Percentiles rank a stretch among this genome's conserved stretches.
These are phyloP conservation scores for barrel medic (Medicago truncatula) DNA, from an alignment of 306 rosid genomes.

Conservation along the genomic window DNA sequence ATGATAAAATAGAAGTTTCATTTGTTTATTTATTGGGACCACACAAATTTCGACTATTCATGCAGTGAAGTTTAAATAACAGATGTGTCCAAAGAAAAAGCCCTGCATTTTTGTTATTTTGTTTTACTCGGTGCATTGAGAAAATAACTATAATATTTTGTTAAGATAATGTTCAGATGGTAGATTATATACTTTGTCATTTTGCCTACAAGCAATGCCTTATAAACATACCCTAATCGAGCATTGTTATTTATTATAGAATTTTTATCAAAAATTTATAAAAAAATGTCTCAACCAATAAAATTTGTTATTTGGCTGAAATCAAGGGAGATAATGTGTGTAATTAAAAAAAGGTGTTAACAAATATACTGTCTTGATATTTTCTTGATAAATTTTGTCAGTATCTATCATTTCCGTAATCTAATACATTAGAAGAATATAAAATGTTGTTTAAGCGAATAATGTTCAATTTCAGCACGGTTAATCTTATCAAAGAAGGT, in stretches of 20 bases:
- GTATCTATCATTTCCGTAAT: too few species aligned
- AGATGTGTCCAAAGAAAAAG: constrained; percentile 54
- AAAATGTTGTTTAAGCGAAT: constrained; percentile 32
- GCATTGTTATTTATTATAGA: too few species aligned
- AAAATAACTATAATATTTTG: constrained; percentile 32
- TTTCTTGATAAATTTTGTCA: too few species aligned
- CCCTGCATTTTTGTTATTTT: constrained; percentile 46
- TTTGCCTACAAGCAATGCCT: neutral
- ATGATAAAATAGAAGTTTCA: constrained; percentile 81
- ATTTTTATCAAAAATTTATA: too few species aligned
- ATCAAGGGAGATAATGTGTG: too few species aligned
- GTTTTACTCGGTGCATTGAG: constrained; percentile 33
- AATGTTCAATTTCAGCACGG: neutral
- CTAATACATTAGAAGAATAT: constrained; percentile 17
- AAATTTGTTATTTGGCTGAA: too few species aligned
- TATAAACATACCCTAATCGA: too few species aligned
- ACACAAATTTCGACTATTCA: constrained; percentile 41
- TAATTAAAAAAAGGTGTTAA: too few species aligned
- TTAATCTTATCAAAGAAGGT: constrained; percentile 7
- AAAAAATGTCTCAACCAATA: too few species aligned
- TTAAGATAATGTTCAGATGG: constrained; percentile 22
- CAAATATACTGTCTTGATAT: too few species aligned
- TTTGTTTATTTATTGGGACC: constrained; percentile 59
- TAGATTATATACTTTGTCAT: constrained; percentile 29
- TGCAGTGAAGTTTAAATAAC: constrained; percentile 40